Evolutionary conservation across 495 filamentous ascomycete genomes (phyloP).

Genomic region (Wilcoxina mikolae): DNA sequence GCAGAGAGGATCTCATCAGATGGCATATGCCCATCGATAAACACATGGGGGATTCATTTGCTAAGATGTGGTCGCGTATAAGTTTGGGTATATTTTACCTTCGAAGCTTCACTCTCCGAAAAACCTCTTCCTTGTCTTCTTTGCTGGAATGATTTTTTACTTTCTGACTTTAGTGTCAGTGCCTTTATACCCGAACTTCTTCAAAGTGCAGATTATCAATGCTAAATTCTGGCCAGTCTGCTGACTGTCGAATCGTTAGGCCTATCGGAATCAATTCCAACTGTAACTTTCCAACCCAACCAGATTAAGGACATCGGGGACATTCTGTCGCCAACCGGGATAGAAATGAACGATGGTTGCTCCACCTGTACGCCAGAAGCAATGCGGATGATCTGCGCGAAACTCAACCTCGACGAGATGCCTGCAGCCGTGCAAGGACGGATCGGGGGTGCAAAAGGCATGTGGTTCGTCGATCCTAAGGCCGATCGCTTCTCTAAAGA

Average conservation of each 20-base stretch:
- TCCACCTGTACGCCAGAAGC: conserved; percentile 51
- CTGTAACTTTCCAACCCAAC: conserved; percentile 32
- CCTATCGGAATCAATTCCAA: conserved; percentile 29
- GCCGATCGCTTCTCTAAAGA: conserved; percentile 23
- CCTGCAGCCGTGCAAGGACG: conserved; percentile 69
- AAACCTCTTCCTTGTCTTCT: neutral
- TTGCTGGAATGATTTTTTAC: no score
- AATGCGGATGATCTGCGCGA: conserved; percentile 44
- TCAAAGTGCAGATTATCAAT: no score
- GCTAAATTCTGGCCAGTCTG: no score
- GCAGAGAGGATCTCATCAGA: conserved; percentile 10
- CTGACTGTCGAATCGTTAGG: conserved; percentile 14
- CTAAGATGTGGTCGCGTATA: conserved; percentile 26
- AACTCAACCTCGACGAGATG: conserved; percentile 43
- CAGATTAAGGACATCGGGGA: conserved; percentile 16
- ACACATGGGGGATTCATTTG: conserved; percentile 5
- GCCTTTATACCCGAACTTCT: no score
- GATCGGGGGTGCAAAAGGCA: conserved; percentile 71
- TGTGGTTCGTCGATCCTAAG: conserved; percentile 56
- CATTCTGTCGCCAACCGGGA: conserved; percentile 32
- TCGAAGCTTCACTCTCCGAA: neutral
- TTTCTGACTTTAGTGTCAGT: no score
- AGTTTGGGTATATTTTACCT: conserved; percentile 11
- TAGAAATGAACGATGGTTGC: conserved; percentile 66
- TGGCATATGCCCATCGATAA: conserved; percentile 23